Evolutionary conservation across 306 rosid species (phyloP).

Genomic region (Styphnolobium japonicum): DNA sequence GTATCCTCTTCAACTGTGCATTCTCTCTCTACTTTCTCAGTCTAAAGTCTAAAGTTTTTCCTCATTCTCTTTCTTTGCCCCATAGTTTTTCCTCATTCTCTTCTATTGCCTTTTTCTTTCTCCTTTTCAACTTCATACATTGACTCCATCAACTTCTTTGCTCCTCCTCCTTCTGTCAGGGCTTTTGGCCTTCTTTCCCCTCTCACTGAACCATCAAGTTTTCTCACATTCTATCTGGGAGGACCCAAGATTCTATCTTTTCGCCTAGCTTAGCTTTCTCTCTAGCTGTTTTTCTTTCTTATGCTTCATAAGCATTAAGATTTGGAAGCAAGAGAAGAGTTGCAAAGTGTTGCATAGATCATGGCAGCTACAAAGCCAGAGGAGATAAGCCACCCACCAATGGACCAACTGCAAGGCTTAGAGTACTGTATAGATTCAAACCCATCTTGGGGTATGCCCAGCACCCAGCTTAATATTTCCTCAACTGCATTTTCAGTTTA

Average conservation of each 20-base stretch:
- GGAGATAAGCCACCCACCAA: conserved; percentile 82
- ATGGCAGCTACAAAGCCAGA: conserved; percentile 84
- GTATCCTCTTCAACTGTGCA: conserved; percentile 9
- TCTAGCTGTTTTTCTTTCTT: conserved; percentile 8
- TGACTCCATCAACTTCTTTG: conserved; percentile 24
- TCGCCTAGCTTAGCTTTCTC: conserved; percentile 1
- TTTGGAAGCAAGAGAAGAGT: conserved; percentile 22
- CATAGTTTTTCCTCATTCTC: conserved; percentile 4
- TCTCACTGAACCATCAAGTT: not conserved
- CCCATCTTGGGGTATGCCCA: conserved; percentile 90
- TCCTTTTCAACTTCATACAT: conserved; percentile 28
- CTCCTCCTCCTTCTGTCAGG: not conserved
- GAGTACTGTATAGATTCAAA: conserved; percentile 96
- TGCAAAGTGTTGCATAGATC: conserved; percentile 29
- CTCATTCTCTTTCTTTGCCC: conserved; percentile 14
- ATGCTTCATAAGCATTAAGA: conserved; percentile 27
- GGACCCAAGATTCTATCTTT: conserved; percentile 14
- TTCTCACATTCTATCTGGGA: not conserved
- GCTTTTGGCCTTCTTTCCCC: not conserved
- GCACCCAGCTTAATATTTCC: conserved; percentile 17
- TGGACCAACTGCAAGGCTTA: conserved; percentile 98
- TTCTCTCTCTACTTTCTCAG: conserved; percentile 36
- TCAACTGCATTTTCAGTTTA: conserved; percentile 18
- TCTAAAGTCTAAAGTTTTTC: not conserved
- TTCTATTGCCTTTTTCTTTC: conserved; percentile 24